Base-by-base conservation (phyloP, 1,284 basidiomycete species). In the Lentinula novae-zelandiae region DNA sequence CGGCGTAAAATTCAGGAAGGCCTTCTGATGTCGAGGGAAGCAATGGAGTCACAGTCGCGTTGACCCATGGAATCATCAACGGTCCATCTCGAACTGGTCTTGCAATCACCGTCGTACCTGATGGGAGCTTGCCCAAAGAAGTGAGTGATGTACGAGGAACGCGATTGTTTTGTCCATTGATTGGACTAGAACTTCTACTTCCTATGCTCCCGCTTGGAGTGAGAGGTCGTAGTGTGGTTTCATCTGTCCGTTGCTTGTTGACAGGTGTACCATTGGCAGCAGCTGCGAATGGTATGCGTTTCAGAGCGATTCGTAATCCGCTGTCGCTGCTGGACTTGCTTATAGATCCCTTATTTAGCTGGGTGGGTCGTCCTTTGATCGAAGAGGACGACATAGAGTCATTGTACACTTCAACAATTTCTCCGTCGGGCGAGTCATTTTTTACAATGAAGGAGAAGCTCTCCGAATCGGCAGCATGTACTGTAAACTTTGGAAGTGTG, bases 381-480 rank as follows among this genome's bases (percentile, higher is more conserved):
- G 39, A 39, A 17, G 57, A 5, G 71, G 77, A 40, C 72, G 67
- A 46, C 20, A 27, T 20, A 46, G 44, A n/a, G 84, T 83, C 76
- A 62, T 83, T 81, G 67, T 83, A 86, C 10, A 92, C 81, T 62
- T 88, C 85, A 3, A 91, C 73, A 10, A 70, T 75, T 9, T 66
- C 44, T 67, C 67, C 64, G 8, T 72, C 74, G 17, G 82, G 78
- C 3, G 80, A 73, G 62, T 85, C 84, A 67, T 89, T 88, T 31
- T 80, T 80, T 53, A 90, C 73, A 15, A 79, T 73, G 33, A 80
- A 83, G 5, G 81, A 76, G 12, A 80, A 79, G 15, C 77, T 74
- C 70, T 90, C 87, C 10, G 75, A 72, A 65, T 90, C 85, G 4
- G 86, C 82, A 7, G 84, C 81, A 33, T 88, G 78, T 13, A 91